Evolutionary conservation across 2,329 filamentous ascomycete genomes (phyloP).

Genomic region (Hypoxylon sp.): DNA sequence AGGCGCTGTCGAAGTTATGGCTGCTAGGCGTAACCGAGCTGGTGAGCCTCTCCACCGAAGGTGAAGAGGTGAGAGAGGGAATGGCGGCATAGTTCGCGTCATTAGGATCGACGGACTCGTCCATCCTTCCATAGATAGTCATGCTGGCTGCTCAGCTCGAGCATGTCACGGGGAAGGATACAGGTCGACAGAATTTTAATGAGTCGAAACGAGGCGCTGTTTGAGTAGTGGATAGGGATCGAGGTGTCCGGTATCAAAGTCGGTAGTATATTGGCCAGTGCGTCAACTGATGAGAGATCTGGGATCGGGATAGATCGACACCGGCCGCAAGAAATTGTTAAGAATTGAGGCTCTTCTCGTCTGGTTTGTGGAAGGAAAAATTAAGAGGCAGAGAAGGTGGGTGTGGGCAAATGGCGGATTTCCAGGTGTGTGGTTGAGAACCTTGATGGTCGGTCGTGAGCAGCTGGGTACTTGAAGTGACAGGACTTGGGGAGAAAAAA

Average conservation of each 20-base stretch:
- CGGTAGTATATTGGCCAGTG: slow-evolving; percentile 28
- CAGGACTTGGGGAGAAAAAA: neutral
- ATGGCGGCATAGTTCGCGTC: slow-evolving; percentile 32
- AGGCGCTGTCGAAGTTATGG: slow-evolving; percentile 36
- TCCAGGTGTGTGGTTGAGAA: slow-evolving; percentile 35
- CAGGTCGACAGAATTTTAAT: neutral
- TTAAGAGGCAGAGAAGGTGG: slow-evolving; percentile 19
- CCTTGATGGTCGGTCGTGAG: slow-evolving; percentile 36
- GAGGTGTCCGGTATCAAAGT: slow-evolving; percentile 9
- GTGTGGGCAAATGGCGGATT: slow-evolving; percentile 35
- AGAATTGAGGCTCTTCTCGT: slow-evolving; percentile 28
- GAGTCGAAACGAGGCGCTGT: slow-evolving; percentile 3
- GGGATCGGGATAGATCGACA: slow-evolving; percentile 31
- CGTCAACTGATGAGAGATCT: slow-evolving; percentile 7
- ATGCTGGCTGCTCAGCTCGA: slow-evolving; percentile 17
- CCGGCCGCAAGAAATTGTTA: slow-evolving; percentile 11
- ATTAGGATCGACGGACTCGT: slow-evolving; percentile 37
- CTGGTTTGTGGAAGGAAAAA: slow-evolving; percentile 15
- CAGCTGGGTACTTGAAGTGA: slow-evolving; percentile 18
- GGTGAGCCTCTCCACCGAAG: slow-evolving; percentile 31
- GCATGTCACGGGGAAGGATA: slow-evolving; percentile 32
- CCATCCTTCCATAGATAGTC: slow-evolving; percentile 36
- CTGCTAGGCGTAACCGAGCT: slow-evolving; percentile 22
- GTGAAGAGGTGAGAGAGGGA: slow-evolving; percentile 31
- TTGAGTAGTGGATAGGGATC: neutral